Evolutionary conservation across 805 yeast species (phyloP), one percentile per base, ranked within the genome.

Genomic region (Metschnikowia gelsemii): DNA sequence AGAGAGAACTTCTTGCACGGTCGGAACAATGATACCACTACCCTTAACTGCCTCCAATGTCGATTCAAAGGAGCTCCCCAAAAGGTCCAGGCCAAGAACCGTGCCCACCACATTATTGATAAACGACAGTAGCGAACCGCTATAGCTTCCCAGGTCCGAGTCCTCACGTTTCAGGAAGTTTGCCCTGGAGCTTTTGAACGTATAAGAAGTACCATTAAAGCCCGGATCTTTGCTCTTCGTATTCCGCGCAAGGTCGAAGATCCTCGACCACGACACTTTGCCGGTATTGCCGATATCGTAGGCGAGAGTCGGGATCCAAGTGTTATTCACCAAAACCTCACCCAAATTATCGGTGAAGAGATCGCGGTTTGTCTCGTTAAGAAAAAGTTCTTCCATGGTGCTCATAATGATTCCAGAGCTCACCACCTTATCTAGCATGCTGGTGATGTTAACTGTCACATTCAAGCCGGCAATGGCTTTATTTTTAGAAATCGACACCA

Each of bases 231-330:
- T 61, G 40, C 62, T 59, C 34, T 56, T 51, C 21, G 64, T 55
- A 41, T 58, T 53, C 22, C 56, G 44, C 13, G 67, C 54, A 8
- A 57, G 37, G 45, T 62, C 54, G 23, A 64, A 66, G 39, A 68
- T 52, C 40, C 49, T 56, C n/a, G 52, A 50, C 43, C 66, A 55
- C 0, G 67, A 51, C 18, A 64, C 52, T 16, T 50, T 45, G 8
- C 63, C 47, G 7, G 69, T 68, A 22, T 55, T 44, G 19, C 73
- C 72, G n/a, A 65, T 43, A n/a, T 59, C 62, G 28, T 45, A 47
- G 34, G 69, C 46, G 8, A 67, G 35, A 32, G 54, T 39, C 3
- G 65, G 52, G 16, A 64, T 51, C 64, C 67, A 68, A 6, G 59
- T 49, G 34, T 65, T 43, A 16, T 56, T 49, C 11, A 53, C 52